phyloP scores from a whole-genome alignment of 352 stramenopile species.

The Phytophthora macrochlamydospora region DNA sequence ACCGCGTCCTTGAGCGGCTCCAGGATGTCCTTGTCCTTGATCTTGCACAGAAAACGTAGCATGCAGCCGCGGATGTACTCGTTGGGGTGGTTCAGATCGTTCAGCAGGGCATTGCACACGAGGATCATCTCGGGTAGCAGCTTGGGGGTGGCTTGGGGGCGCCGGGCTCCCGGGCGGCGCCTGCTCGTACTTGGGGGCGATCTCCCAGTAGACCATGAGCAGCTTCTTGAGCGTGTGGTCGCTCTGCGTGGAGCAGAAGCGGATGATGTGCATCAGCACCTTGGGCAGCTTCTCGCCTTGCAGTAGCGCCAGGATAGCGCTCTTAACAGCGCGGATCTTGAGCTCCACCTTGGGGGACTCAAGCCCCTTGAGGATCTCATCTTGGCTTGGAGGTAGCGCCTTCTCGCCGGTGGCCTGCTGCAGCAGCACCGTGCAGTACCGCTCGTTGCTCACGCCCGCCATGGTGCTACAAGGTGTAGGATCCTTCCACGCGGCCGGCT shows the following conservation, averaged over 20 bases:
- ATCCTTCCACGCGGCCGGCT: conserved; percentile 31
- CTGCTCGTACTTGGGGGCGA: conserved; percentile 98
- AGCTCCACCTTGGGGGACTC: conserved; percentile 95
- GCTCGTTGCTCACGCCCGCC: conserved; percentile 83
- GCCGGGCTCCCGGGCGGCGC: conserved; percentile 35
- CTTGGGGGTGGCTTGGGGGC: conserved; percentile 80
- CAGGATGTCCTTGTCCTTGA: conserved; percentile 97
- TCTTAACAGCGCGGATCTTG: conserved; percentile 98
- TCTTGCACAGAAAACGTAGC: conserved; percentile 99
- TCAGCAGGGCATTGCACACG: conserved; percentile 99
- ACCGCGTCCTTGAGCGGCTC: conserved; percentile 91
- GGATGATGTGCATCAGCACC: conserved; percentile 99
- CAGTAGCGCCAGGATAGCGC: conserved; percentile 97
- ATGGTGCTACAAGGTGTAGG: conserved; percentile 19
- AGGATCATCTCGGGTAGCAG: conserved; percentile 99
- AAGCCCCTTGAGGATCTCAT: conserved; percentile 98
- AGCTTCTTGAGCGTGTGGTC: conserved; percentile 99
- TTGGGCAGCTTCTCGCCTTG: conserved; percentile 98
- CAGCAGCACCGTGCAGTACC: conserved; percentile 87
- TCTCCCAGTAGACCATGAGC: conserved; percentile 99
- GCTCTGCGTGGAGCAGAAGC: conserved; percentile 99
- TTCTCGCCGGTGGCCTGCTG: conserved; percentile 70
- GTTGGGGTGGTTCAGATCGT: conserved; percentile 99
- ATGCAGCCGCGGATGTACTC: conserved; percentile 99
- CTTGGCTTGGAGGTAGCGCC: conserved; percentile 80